Conservation (phyloP, 2,329 filamentous ascomycete genomes). For the Plenodomus tracheiphilus region DNA sequence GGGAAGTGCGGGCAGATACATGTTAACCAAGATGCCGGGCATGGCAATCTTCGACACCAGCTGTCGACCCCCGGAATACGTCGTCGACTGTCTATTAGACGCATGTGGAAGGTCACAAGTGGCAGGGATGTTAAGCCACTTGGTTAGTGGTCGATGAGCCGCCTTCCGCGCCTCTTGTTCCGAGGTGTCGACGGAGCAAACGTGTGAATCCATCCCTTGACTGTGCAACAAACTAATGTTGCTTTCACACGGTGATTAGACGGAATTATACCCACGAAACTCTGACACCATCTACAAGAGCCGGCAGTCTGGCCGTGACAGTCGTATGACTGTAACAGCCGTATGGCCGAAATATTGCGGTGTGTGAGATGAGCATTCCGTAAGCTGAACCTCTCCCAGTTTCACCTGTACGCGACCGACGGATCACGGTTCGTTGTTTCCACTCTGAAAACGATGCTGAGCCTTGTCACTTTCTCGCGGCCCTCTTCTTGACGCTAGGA, state of each 20-base stretch:
- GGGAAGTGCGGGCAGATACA: slow-evolving; percentile 7
- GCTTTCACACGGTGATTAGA: too few relatives aligned
- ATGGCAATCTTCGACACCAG: slow-evolving; percentile 4
- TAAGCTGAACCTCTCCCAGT: not conserved
- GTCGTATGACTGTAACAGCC: too few relatives aligned
- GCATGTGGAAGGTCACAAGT: slow-evolving; percentile 3
- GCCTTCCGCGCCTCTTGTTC: not conserved
- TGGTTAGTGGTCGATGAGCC: not conserved
- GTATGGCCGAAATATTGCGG: too few relatives aligned
- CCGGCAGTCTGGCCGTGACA: too few relatives aligned
- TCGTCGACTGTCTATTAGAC: not conserved
- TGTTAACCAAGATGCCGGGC: slow-evolving; percentile 8
- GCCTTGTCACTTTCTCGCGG: slow-evolving; percentile 13
- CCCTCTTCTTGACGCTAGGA: slow-evolving; percentile 8
- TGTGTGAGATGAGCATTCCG: not conserved
- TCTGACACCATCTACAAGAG: too few relatives aligned
- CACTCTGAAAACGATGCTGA: slow-evolving; percentile 1
- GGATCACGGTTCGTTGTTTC: not conserved
- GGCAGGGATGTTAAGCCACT: not conserved
- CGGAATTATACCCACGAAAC: too few relatives aligned
- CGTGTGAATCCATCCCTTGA: too few relatives aligned
- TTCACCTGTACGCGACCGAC: not conserved
- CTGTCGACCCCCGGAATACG: not conserved
- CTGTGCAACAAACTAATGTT: too few relatives aligned
- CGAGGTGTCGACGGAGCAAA: too few relatives aligned